Evolutionary conservation across 768 basidiomycete species (phyloP), one percentile per base, ranked within the genome.

Genomic region (Chalciporus chontae): DNA sequence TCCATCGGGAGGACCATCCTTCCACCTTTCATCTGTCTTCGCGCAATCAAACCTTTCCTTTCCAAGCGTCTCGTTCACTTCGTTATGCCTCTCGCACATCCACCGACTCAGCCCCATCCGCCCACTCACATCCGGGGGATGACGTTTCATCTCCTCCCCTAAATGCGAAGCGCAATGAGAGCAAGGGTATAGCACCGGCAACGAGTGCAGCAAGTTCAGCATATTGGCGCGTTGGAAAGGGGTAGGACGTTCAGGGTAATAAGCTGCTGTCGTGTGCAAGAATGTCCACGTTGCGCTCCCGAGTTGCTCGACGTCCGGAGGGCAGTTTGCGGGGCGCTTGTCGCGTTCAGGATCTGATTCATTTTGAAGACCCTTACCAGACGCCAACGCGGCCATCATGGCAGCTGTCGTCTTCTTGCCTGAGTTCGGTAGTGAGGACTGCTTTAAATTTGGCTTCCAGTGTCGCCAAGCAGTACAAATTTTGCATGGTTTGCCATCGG

Each of bases 241-340:
- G 0, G 85, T 81, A 1, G 95, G 91, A 14, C 72, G 69, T n/a
- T 85, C 81, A 23, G 95, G 94, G 70, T 94, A 98, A 69, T 97
- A 96, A 18, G 95, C 92, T 0, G 94, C 94, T 5, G 95, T 87
- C 8, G 93, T 85, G 63, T 97, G 95, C 27, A 98, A 76, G 78
- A 98, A 98, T 14, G 93, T 87, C 95, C 95, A 97, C 2, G 95
- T 95, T 40, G 94, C 87, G 43, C 84, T 83, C 2, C 95, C 95
- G 43, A 98, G 84, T 51, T 83, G 77, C 63, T 94, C 91, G 40
- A 85, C 85, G 68, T 97, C 94, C 0, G 94, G 85, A 11, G 95
- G 95, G 64, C 95, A 98, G 48, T 88, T 75, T 5, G 73, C 70
- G 2, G 80, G 79, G 18, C 77, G 81, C 15, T 66, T 67, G 21